Evolutionary conservation across 352 stramenopile genomes (phyloP).

Genomic region (Albugo candida): DNA sequence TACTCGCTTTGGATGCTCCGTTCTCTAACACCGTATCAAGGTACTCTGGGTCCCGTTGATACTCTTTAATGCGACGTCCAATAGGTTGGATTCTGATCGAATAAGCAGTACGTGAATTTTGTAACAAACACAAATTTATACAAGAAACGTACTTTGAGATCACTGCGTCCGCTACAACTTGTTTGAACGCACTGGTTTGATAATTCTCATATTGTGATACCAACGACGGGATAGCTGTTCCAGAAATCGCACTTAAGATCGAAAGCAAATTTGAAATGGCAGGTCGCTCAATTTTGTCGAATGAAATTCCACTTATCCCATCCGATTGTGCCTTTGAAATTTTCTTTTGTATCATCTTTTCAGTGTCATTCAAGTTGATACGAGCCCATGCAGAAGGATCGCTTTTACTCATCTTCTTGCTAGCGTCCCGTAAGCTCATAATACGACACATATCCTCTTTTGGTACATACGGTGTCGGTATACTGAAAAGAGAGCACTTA

Average conservation of each 20-base stretch:
- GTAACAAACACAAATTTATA: not conserved
- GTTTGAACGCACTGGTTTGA: conserved; percentile 87
- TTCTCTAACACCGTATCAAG: conserved; percentile 79
- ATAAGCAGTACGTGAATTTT: too few relatives aligned
- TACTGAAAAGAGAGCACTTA: conserved; percentile 31
- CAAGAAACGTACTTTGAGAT: conserved; percentile 72
- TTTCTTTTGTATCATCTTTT: conserved; percentile 66
- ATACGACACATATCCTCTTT: conserved; percentile 74
- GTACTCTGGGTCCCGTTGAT: conserved; percentile 81
- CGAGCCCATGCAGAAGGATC: conserved; percentile 77
- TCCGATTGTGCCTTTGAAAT: conserved; percentile 82
- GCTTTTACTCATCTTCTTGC: conserved; percentile 98
- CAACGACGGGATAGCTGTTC: conserved; percentile 56
- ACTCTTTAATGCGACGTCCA: conserved; percentile 83
- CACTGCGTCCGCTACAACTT: conserved; percentile 85
- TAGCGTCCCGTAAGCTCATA: conserved; percentile 94
- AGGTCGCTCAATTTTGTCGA: conserved; percentile 83
- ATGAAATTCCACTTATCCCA: conserved; percentile 38
- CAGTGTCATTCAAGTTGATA: conserved; percentile 86
- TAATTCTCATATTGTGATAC: conserved; percentile 31
- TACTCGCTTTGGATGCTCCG: conserved; percentile 44
- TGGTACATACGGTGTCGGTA: conserved; percentile 27
- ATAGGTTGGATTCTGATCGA: conserved; percentile 78
- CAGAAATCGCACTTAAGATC: conserved; percentile 63
- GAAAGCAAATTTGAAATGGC: conserved; percentile 93